These are phyloP conservation scores for Nakaseomyces sp. DNA, from an alignment of 1,139 yeast species.

Conservation along the genomic window DNA sequence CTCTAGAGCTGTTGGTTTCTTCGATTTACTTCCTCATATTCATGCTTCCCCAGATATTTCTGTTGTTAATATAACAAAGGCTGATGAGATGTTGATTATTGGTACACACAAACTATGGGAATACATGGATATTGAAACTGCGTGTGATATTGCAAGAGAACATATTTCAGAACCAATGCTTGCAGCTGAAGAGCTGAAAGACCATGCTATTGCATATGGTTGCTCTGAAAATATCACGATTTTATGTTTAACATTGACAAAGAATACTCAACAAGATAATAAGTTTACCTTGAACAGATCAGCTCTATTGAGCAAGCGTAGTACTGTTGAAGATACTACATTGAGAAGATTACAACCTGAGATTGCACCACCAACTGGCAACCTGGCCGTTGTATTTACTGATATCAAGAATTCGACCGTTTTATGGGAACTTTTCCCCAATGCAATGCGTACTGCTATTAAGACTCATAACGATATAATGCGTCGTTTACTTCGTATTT, in stretches of 20 bases:
- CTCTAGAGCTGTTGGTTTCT: constrained; percentile 88
- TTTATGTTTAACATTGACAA: constrained; percentile 61
- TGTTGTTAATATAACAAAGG: constrained; percentile 50
- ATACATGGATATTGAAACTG: constrained; percentile 68
- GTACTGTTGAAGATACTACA: constrained; percentile 63
- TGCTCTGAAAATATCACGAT: constrained; percentile 78
- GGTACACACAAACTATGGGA: constrained; percentile 87
- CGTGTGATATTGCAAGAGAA: constrained; percentile 83
- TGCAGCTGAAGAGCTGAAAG: constrained; percentile 90
- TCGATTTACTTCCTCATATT: constrained; percentile 77
- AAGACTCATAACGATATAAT: constrained; percentile 86
- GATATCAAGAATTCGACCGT: constrained; percentile 92
- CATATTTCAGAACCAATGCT: constrained; percentile 77
- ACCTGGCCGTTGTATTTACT: constrained; percentile 89
- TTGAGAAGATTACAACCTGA: constrained; percentile 83
- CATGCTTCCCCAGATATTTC: constrained; percentile 80
- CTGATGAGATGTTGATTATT: constrained; percentile 78
- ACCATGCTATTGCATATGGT: constrained; percentile 90
- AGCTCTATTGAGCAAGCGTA: constrained; percentile 36
- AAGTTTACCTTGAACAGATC: constrained; percentile 32
- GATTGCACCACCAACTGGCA: constrained; percentile 91
- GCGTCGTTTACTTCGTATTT: constrained; percentile 86
- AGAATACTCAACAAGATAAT: constrained; percentile 38
- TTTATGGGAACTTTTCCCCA: constrained; percentile 87
- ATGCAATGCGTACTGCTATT: constrained; percentile 94